phyloP scores from a whole-genome alignment of 2,329 filamentous ascomycete genomes.

The Xylariaceae sp. region DNA sequence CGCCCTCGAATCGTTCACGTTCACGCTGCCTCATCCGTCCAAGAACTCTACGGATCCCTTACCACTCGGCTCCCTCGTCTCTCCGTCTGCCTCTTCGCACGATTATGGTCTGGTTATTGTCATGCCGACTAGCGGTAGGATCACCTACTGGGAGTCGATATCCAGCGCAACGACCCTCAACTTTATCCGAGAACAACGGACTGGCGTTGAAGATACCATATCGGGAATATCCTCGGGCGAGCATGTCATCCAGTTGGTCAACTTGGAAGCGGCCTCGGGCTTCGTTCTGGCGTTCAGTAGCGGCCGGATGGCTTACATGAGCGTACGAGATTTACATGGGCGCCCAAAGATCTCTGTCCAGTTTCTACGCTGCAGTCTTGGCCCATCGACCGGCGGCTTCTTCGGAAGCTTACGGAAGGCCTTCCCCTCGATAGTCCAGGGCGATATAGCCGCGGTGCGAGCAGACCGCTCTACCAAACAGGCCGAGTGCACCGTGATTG shows the following conservation, averaged over 20 bases:
- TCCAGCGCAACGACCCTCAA: constrained; percentile 81
- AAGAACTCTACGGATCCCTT: constrained; percentile 63
- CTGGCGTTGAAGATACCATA: constrained; percentile 70
- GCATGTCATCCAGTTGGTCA: constrained; percentile 68
- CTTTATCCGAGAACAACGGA: constrained; percentile 74
- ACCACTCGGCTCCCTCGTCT: constrained; percentile 77
- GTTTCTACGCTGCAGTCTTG: constrained; percentile 61
- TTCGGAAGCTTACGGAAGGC: constrained; percentile 77
- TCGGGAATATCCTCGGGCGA: constrained; percentile 74
- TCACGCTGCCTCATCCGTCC: constrained; percentile 70
- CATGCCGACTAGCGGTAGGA: constrained; percentile 74
- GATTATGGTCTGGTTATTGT: constrained; percentile 84
- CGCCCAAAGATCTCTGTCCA: constrained; percentile 74
- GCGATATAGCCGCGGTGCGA: constrained; percentile 74
- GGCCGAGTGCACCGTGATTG: constrained; percentile 79
- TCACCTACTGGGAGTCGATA: constrained; percentile 94
- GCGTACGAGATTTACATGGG: constrained; percentile 78
- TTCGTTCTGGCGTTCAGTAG: constrained; percentile 81
- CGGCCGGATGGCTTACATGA: constrained; percentile 81
- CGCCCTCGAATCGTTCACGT: constrained; percentile 72
- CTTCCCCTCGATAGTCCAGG: constrained; percentile 64
- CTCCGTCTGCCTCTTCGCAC: constrained; percentile 67
- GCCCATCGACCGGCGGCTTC: constrained; percentile 57
- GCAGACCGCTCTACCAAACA: constrained; percentile 66
- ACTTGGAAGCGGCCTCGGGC: constrained; percentile 76